A percentile compares a stretch with the other conserved stretches of the same genome.
These are phyloP conservation scores for Trichoderma pleuroti DNA, from an alignment of 2,329 filamentous ascomycete species.

Conservation along the genomic window DNA sequence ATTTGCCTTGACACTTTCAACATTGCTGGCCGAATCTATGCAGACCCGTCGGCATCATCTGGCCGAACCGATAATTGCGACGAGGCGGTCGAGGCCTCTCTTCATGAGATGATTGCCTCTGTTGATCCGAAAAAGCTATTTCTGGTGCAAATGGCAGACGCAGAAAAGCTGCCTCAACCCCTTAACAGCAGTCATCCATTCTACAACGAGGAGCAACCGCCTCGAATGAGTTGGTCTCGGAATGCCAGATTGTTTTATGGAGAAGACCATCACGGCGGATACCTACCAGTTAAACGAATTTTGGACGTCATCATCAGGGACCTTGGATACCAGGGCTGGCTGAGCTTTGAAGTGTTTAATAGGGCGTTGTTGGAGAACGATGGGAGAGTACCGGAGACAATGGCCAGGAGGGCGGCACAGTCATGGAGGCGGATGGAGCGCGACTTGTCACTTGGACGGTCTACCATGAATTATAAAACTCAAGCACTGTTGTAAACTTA, in stretches of 20 bases:
- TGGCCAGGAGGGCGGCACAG: slow-evolving; percentile 56
- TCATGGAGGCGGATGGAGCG: slow-evolving; percentile 38
- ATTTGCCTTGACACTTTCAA: slow-evolving; percentile 78
- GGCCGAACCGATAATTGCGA: slow-evolving; percentile 56
- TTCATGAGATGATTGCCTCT: slow-evolving; percentile 50
- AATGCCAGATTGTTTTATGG: slow-evolving; percentile 61
- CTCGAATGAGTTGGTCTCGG: slow-evolving; percentile 71
- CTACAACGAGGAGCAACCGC: slow-evolving; percentile 34
- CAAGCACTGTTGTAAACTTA: neutral
- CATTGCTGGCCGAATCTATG: slow-evolving; percentile 67
- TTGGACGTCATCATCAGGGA: slow-evolving; percentile 59
- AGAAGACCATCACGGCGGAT: slow-evolving; percentile 60
- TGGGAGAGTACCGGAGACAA: slow-evolving; percentile 58
- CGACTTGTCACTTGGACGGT: neutral
- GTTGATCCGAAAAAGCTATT: slow-evolving; percentile 66
- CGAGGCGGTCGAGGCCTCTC: slow-evolving; percentile 49
- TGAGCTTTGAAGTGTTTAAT: slow-evolving; percentile 67
- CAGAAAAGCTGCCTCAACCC: slow-evolving; percentile 58
- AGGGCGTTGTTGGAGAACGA: slow-evolving; percentile 37
- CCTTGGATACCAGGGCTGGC: slow-evolving; percentile 64
- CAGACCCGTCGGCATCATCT: slow-evolving; percentile 56
- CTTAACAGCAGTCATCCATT: slow-evolving; percentile 48
- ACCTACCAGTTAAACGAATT: slow-evolving; percentile 63
- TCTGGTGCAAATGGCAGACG: slow-evolving; percentile 75
- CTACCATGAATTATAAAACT: neutral